Conservation (phyloP, 2,329 filamentous ascomycete genomes). For the Lomentospora prolificans region DNA sequence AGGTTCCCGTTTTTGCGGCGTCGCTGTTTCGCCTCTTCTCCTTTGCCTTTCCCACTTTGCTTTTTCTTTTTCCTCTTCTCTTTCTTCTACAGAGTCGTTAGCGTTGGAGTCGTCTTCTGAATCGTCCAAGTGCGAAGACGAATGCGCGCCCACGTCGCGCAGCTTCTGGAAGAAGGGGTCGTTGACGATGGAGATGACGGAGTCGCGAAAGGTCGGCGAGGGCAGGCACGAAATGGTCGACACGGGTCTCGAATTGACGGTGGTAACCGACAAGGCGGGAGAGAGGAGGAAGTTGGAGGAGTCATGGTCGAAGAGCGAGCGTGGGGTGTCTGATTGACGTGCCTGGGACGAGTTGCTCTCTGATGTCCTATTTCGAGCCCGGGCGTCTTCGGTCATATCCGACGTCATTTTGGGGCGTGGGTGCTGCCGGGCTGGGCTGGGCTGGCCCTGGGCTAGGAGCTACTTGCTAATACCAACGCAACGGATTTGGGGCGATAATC, state of each 20-base stretch:
- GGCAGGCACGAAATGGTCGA: slow-evolving; percentile 1
- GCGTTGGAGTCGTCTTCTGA: slow-evolving; percentile 17
- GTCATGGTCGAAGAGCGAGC: slow-evolving; percentile 7
- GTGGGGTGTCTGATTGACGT: slow-evolving; percentile 6
- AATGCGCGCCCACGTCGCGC: slow-evolving; percentile 7
- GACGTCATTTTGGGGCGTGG: not conserved
- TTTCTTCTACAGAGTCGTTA: slow-evolving; percentile 14
- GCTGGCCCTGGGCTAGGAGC: not conserved
- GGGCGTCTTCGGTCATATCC: slow-evolving; percentile 7
- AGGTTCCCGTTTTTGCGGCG: not conserved
- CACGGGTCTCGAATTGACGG: slow-evolving; percentile 6
- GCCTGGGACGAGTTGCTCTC: slow-evolving; percentile 4
- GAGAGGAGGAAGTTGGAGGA: slow-evolving; percentile 6
- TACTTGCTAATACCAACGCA: too few species aligned
- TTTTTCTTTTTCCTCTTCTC: slow-evolving; percentile 24
- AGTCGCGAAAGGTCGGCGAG: slow-evolving; percentile 26
- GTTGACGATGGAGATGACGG: slow-evolving; percentile 43
- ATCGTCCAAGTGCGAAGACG: slow-evolving; percentile 18
- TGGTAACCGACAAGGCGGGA: slow-evolving; percentile 6
- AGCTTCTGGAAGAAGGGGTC: slow-evolving; percentile 42
- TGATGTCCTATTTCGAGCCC: not conserved
- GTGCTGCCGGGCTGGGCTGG: not conserved
- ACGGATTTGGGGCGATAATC: too few species aligned
- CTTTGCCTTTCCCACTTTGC: slow-evolving; percentile 11
- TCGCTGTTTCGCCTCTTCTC: not conserved